phyloP scores from a whole-genome alignment of 108 stramenopile genomes.

The Schizochytrium sp. region DNA sequence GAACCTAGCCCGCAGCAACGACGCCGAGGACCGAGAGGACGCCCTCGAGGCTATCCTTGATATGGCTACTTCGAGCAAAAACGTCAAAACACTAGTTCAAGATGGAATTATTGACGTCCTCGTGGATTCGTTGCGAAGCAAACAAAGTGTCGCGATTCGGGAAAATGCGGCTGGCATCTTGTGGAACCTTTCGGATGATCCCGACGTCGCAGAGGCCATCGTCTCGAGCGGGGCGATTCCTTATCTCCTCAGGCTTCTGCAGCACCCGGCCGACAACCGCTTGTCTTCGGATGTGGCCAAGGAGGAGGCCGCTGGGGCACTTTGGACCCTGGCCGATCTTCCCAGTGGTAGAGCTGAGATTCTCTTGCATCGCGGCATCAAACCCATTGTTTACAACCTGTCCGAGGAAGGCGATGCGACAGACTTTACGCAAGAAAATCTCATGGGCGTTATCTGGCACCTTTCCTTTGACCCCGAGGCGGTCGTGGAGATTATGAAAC shows the following conservation, averaged over 20 bases:
- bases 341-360: background rate
- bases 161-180: background rate
- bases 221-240: background rate
- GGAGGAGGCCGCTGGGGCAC: slow-evolving; percentile 3
- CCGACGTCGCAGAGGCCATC: background rate
- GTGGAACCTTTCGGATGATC: slow-evolving; percentile 7
- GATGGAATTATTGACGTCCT: background rate
- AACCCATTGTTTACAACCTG: background rate
- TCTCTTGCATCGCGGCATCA: background rate
- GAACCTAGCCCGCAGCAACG: background rate
- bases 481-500: background rate
- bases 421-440: slow-evolving; percentile 1
- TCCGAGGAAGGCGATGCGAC: background rate
- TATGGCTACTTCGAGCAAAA: background rate
- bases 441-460: background rate
- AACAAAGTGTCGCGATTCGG: background rate
- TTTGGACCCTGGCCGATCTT: background rate
- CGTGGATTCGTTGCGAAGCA: background rate
- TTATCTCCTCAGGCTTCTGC: background rate
- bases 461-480: background rate
- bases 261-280: background rate
- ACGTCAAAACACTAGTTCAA: background rate
- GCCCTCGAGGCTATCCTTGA: background rate
- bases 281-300: slow-evolving; percentile 8
- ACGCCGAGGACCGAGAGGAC: background rate